phyloP scores from a whole-genome alignment of 176 grass and related monocot genomes.

The Juncus effusus region DNA sequence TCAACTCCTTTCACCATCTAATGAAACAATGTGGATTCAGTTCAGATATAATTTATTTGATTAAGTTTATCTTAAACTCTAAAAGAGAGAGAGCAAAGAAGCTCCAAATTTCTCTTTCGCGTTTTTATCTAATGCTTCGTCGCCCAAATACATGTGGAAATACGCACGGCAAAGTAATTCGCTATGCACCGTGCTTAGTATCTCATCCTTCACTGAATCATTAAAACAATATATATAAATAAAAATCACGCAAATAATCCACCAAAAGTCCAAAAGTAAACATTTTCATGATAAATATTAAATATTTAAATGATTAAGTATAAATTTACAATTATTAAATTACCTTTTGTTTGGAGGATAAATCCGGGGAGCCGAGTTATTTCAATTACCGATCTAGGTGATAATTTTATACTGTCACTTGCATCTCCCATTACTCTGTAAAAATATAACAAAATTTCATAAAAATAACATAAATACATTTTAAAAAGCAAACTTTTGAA shows the following conservation, averaged over 20 bases:
- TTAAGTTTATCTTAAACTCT: background rate
- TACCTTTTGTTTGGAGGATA: slow-evolving; percentile 37
- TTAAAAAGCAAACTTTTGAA: background rate
- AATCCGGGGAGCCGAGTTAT: slow-evolving; percentile 38
- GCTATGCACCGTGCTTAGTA: slow-evolving; percentile 28
- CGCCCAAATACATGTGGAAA: slow-evolving; percentile 38
- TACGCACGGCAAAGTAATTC: slow-evolving; percentile 39
- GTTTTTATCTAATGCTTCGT: slow-evolving; percentile 35
- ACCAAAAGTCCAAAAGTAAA: background rate
- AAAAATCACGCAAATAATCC: background rate
- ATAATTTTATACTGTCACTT: slow-evolving; percentile 28
- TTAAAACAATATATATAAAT: background rate
- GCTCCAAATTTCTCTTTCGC: slow-evolving; percentile 38
- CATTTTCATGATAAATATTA: background rate
- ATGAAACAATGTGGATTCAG: background rate
- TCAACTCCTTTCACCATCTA: background rate
- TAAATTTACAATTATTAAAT: background rate
- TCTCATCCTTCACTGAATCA: slow-evolving; percentile 35
- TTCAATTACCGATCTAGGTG: slow-evolving; percentile 34
- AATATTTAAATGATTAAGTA: background rate
- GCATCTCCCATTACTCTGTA: slow-evolving; percentile 30
- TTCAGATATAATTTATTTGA: background rate
- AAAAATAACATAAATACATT: background rate
- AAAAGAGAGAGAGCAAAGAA: slow-evolving; percentile 28
- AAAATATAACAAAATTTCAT: background rate